phyloP scores from a whole-genome alignment of 1,284 basidiomycete genomes.

The Chondrostereum purpureum region DNA sequence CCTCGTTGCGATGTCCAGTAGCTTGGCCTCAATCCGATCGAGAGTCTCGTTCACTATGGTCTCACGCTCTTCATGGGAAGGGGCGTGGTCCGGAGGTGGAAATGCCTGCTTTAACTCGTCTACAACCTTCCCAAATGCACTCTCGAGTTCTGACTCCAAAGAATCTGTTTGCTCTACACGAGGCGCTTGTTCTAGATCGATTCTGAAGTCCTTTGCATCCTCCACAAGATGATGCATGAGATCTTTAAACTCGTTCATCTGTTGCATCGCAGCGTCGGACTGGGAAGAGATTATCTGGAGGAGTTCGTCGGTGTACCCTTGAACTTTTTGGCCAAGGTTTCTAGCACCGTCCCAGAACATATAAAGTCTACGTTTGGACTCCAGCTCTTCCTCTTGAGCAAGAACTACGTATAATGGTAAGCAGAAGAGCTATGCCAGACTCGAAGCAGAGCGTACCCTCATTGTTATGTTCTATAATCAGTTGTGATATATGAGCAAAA shows the following conservation, averaged over 20 bases:
- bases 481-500: too few relatives aligned
- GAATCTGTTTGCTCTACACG: background rate
- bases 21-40: slow-evolving; percentile 7
- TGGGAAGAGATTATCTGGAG: background rate
- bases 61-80: slow-evolving; percentile 15
- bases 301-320: background rate
- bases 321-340: background rate
- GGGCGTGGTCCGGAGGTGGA: slow-evolving; percentile 18
- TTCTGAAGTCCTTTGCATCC: background rate
- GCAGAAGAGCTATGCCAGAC: too few relatives aligned
- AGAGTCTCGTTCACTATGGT: slow-evolving; percentile 10
- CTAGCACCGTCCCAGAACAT: too few relatives aligned
- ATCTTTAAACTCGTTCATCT: background rate
- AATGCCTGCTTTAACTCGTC: slow-evolving; percentile 16
- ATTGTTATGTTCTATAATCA: too few relatives aligned
- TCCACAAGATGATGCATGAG: background rate
- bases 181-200: background rate
- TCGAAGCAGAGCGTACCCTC: too few relatives aligned
- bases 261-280: background rate
- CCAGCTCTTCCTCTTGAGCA: too few relatives aligned
- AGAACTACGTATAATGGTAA: too few relatives aligned
- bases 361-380: too few relatives aligned
- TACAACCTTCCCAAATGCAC: slow-evolving; percentile 7
- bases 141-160: background rate
- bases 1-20: slow-evolving; percentile 9